These are phyloP conservation scores for Phyllosticta ampelicida DNA, from an alignment of 2,329 filamentous ascomycete species.

Conservation along the genomic window DNA sequence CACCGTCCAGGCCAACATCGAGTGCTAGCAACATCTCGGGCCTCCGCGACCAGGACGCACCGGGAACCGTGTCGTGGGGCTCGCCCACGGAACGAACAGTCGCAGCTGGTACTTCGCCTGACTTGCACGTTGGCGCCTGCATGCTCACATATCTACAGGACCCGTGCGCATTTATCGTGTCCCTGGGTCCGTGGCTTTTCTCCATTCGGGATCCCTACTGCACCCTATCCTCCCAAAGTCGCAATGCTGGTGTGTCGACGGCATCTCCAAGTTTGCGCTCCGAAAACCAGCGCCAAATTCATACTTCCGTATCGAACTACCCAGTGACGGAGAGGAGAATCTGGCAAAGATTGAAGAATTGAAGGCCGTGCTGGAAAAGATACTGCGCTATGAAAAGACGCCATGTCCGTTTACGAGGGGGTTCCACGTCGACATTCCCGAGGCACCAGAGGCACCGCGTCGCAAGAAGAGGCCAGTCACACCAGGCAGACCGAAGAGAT, in stretches of 20 bases:
- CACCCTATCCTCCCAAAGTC: conserved; percentile 83
- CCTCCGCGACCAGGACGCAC: conserved; percentile 34
- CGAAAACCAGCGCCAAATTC: conserved; percentile 64
- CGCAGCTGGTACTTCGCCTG: conserved; percentile 53
- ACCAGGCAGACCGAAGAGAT: conserved; percentile 42
- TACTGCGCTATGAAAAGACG: conserved; percentile 80
- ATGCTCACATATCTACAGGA: conserved; percentile 35
- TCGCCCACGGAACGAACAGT: conserved; percentile 72
- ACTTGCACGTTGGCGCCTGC: conserved; percentile 9
- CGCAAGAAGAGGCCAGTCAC: conserved; percentile 56
- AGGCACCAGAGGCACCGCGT: conserved; percentile 50
- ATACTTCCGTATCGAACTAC: conserved; percentile 86
- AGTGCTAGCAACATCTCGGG: conserved; percentile 18
- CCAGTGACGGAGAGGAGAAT: conserved; percentile 53
- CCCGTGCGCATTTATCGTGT: conserved; percentile 76
- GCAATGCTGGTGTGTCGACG: conserved; percentile 89
- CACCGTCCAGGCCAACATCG: conserved; percentile 25
- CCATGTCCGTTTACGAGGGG: conserved; percentile 72
- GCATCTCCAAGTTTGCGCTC: conserved; percentile 73
- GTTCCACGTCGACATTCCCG: conserved; percentile 65
- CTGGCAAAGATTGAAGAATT: conserved; percentile 53
- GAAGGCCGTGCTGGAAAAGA: conserved; percentile 56
- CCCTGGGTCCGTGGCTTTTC: conserved; percentile 74
- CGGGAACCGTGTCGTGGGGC: conserved; percentile 60
- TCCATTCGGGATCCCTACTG: conserved; percentile 73